These are phyloP conservation scores for Aspergillus egyptiacus DNA, from an alignment of 495 filamentous ascomycete species.

Conservation along the genomic window DNA sequence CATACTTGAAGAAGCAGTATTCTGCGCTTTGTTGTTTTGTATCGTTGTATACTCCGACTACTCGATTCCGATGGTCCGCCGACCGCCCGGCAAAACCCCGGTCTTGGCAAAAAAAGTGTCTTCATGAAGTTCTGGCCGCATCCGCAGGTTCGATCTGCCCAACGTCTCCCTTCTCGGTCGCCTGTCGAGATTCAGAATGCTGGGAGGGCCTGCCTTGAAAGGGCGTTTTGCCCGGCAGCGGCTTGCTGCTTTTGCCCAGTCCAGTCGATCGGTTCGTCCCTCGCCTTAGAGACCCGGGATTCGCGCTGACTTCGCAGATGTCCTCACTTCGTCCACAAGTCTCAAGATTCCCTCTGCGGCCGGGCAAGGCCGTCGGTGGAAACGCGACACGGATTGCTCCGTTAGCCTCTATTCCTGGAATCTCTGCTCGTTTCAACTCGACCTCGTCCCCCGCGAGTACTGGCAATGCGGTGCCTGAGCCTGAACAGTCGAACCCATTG, in stretches of 20 bases:
- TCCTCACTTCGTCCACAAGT: slow-evolving; percentile 33
- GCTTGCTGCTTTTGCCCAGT: slow-evolving; percentile 27
- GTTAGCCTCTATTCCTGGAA: slow-evolving; percentile 15
- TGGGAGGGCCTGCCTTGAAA: slow-evolving; percentile 33
- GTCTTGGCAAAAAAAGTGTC: slow-evolving; percentile 11
- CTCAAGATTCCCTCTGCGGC: slow-evolving; percentile 20
- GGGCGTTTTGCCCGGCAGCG: slow-evolving; percentile 33
- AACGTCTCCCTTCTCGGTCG: slow-evolving; percentile 10
- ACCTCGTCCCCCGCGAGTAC: slow-evolving; percentile 18
- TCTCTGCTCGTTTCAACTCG: slow-evolving; percentile 41
- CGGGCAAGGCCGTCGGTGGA: slow-evolving; percentile 20
- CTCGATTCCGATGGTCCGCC: not conserved
- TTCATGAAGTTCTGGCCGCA: slow-evolving; percentile 2
- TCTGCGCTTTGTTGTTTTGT: too few relatives aligned
- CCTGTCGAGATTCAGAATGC: slow-evolving; percentile 26
- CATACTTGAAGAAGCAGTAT: too few relatives aligned
- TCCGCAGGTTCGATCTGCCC: slow-evolving; percentile 13
- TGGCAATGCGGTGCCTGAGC: not conserved
- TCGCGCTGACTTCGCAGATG: slow-evolving; percentile 23
- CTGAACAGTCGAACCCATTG: slow-evolving; percentile 4
- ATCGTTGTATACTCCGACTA: not conserved
- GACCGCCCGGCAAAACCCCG: slow-evolving; percentile 5
- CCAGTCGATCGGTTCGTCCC: slow-evolving; percentile 32
- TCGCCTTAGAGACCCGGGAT: not conserved
- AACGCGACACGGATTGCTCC: slow-evolving; percentile 23